These are phyloP conservation scores for Rhodamnia argentea DNA, from an alignment of 345 rosid species.

Conservation along the genomic window DNA sequence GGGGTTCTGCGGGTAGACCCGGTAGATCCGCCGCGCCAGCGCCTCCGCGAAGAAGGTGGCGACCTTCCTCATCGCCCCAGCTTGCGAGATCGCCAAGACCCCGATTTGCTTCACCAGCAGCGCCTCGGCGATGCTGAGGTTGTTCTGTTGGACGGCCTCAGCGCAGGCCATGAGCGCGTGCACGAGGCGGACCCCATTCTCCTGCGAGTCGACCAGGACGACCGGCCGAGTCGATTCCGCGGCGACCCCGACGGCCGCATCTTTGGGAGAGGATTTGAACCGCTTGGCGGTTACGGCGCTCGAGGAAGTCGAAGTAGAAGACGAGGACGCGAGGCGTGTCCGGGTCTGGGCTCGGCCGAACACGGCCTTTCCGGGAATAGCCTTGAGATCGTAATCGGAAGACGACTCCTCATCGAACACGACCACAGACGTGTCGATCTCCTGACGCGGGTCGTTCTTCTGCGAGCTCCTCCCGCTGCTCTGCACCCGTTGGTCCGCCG, in stretches of 20 bases:
- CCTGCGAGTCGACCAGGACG: constrained; percentile 67
- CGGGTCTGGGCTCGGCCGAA: constrained; percentile 6
- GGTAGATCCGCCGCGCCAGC: constrained; percentile 59
- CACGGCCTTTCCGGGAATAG: constrained; percentile 66
- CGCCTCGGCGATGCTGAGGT: constrained; percentile 44
- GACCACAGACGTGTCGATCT: background rate
- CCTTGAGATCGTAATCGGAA: constrained; percentile 60
- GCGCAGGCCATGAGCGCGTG: constrained; percentile 80
- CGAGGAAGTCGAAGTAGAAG: background rate
- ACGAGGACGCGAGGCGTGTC: background rate
- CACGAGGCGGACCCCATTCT: constrained; percentile 66
- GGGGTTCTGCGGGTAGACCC: constrained; percentile 23
- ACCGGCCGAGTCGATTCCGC: constrained; percentile 31
- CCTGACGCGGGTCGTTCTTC: background rate
- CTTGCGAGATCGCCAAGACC: constrained; percentile 40
- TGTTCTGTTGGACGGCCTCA: constrained; percentile 54
- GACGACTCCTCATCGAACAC: constrained; percentile 15
- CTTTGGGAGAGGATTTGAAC: background rate
- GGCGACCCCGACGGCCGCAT: constrained; percentile 11
- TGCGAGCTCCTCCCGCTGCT: background rate
- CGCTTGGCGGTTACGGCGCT: background rate
- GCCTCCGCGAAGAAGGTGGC: constrained; percentile 83
- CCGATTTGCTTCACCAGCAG: constrained; percentile 61
- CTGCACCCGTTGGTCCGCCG: background rate
- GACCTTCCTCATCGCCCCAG: constrained; percentile 74